phyloP scores from a whole-genome alignment of 495 filamentous ascomycete species.

The Penicillium nucicola region DNA sequence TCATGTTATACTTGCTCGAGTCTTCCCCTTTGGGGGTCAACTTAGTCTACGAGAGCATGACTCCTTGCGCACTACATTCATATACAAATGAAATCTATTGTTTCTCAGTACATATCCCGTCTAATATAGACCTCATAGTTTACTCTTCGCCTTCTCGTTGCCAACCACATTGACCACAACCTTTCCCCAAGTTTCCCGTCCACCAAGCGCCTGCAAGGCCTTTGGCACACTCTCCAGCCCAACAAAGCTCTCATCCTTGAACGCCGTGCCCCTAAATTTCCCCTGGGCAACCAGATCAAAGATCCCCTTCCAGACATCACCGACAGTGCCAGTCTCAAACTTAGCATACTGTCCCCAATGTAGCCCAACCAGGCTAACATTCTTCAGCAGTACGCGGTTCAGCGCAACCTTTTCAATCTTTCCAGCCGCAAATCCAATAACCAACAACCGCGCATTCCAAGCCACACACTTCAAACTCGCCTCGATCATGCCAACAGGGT shows the following conservation, averaged over 20 bases:
- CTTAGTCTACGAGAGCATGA: slow-evolving; percentile 46
- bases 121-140: slow-evolving; percentile 31
- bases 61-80: slow-evolving; percentile 51
- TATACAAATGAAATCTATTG: slow-evolving; percentile 6
- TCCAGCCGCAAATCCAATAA: slow-evolving; percentile 89
- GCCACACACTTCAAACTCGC: slow-evolving; percentile 79
- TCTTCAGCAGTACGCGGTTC: slow-evolving; percentile 92
- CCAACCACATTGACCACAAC: slow-evolving; percentile 89
- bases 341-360: slow-evolving; percentile 86
- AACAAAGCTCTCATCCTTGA: slow-evolving; percentile 74
- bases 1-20: slow-evolving; percentile 42
- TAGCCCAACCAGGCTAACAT: slow-evolving; percentile 83
- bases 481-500: slow-evolving; percentile 86
- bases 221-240: slow-evolving; percentile 76
- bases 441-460: slow-evolving; percentile 84
- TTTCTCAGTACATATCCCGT: not conserved
- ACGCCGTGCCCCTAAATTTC: slow-evolving; percentile 79
- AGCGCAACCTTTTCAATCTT: slow-evolving; percentile 86
- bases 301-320: slow-evolving; percentile 76
- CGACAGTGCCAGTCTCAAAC: slow-evolving; percentile 68
- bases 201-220: slow-evolving; percentile 73
- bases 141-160: slow-evolving; percentile 49
- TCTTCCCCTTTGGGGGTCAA: slow-evolving; percentile 15
- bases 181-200: slow-evolving; percentile 90
- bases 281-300: slow-evolving; percentile 71